phyloP scores from a whole-genome alignment of 2,329 filamentous ascomycete species.

The Coniochaeta prunicola region DNA sequence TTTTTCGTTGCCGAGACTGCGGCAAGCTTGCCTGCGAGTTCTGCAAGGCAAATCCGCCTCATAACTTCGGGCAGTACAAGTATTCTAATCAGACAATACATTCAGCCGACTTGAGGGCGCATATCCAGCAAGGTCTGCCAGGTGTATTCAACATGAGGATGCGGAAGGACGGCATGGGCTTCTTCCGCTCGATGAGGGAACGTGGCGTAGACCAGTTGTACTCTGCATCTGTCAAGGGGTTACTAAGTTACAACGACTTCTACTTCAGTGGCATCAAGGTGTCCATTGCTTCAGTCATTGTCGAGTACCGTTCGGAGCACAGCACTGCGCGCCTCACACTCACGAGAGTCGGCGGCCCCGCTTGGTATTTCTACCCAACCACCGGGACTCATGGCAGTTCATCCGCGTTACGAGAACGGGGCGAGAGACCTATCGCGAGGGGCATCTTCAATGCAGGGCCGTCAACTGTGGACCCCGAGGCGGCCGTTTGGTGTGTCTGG shows the following conservation, averaged over 20 bases:
- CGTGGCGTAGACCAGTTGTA: not conserved
- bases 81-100: not conserved
- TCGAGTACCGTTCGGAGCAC: not conserved
- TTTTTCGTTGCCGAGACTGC: constrained; percentile 24
- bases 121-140: not conserved
- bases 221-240: not conserved
- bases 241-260: not conserved
- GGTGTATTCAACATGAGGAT: not conserved
- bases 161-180: not conserved
- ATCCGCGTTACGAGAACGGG: not conserved
- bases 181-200: not conserved
- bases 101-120: not conserved
- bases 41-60: constrained; percentile 31
- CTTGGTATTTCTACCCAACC: not conserved
- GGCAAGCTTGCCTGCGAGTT: constrained; percentile 25
- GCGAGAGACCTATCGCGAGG: not conserved
- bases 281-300: not conserved
- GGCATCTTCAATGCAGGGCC: not conserved
- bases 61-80: constrained; percentile 16
- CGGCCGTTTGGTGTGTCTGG: not conserved
- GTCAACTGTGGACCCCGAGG: not conserved
- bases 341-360: not conserved
- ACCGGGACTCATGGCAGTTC: not conserved
- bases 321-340: not conserved
- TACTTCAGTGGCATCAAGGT: not conserved